Evolutionary conservation across 805 yeast species (phyloP), one percentile per base, ranked within the genome.

Genomic region (Starmerella sirachaensis): DNA sequence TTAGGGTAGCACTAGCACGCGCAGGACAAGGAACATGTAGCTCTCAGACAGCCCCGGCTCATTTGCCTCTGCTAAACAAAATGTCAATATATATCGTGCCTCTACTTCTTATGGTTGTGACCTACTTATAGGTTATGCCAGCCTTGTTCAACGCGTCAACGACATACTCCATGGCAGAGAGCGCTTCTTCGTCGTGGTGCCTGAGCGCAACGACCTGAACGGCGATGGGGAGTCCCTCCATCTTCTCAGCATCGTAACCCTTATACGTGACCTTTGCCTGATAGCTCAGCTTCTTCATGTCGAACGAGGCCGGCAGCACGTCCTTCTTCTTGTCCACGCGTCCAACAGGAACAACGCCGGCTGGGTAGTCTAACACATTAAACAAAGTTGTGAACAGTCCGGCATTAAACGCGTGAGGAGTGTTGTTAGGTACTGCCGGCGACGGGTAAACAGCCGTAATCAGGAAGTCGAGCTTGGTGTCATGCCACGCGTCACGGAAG

Each of bases 131-230:
- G 14, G 17, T 10, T 16, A 33, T 29, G 10, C 41, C 42, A 6
- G 29, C 37, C 18, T 32, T 30, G 11, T 27, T 18, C 18, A 44
- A 28, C 2, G 48, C 38, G 6, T 48, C 50, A 30, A 58, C 56
- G 14, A 68, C 57, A 4, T 59, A 49, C 40, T 61, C 59, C 68
- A 71, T 64, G 51, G 71, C 64, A 35, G 58, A 61, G 28, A 74
- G 50, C 4, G 65, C 70, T 53, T 74, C 75, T 50, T 78, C 85
- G 47, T 78, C 86, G 49, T 74, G 68, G 12, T 66, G 60, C 38
- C 72, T 65, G 42, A 64, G 64, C 13, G 78, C 72, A 4, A 76
- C 72, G 24, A 78, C 60, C 56, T 78, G 85, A 17, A 78, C 58
- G 14, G 74, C 70, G 12, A 72, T 74, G 0, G 83, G 76, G 40